Conservation (phyloP, 805 yeast genomes). For the Candida vartiovaarae region DNA sequence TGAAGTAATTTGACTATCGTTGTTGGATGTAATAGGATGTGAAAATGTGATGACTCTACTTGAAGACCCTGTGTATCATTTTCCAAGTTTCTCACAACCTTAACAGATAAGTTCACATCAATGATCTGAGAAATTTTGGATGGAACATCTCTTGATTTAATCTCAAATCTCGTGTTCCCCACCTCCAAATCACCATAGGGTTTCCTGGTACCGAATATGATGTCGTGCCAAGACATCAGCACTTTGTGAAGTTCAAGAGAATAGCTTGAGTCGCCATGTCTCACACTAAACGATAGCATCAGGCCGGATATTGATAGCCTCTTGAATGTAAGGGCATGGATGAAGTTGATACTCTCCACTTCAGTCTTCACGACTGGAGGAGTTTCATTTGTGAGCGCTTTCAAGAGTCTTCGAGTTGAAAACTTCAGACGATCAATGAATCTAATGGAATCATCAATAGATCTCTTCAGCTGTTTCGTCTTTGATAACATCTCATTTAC, state of each 20-base stretch:
- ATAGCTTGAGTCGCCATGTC: slow-evolving; percentile 1
- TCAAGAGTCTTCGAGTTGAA: neutral
- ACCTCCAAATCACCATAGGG: slow-evolving; percentile 19
- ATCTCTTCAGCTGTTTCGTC: neutral
- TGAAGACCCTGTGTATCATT: slow-evolving; percentile 38
- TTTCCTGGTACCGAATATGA: slow-evolving; percentile 2
- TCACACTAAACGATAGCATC: slow-evolving; percentile 2
- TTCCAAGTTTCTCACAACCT: slow-evolving; percentile 33
- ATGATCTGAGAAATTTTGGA: slow-evolving; percentile 33
- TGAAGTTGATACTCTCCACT: neutral
- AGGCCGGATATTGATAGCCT: slow-evolving; percentile 6
- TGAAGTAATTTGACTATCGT: slow-evolving; percentile 30
- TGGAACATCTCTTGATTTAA: slow-evolving; percentile 27
- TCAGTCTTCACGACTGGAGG: neutral
- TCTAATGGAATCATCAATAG: neutral
- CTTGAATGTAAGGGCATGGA: neutral
- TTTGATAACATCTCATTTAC: neutral
- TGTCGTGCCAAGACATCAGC: slow-evolving; percentile 8
- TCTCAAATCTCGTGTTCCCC: slow-evolving; percentile 23
- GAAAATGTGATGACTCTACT: slow-evolving; percentile 49
- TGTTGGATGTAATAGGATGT: slow-evolving; percentile 51
- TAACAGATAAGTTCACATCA: slow-evolving; percentile 40
- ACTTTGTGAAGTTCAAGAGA: slow-evolving; percentile 9
- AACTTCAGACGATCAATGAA: neutral
- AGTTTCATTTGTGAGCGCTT: neutral